Conservation (phyloP, 345 rosid genomes). For the Carallia brachiata region DNA sequence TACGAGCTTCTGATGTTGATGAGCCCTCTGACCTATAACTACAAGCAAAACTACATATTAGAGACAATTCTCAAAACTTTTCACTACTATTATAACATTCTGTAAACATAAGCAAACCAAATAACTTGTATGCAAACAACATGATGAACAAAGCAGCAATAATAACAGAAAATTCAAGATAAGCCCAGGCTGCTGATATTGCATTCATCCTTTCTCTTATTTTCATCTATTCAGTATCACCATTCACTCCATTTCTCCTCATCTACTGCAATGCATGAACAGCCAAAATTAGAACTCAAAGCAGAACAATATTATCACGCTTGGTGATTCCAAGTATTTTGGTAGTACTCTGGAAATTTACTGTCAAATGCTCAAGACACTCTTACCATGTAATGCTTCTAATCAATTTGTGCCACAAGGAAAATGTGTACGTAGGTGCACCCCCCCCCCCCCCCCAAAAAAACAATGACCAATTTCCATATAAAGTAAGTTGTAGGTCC, state of each 20-base stretch:
- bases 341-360: too few species aligned
- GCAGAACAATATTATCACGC: too few species aligned
- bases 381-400: too few species aligned
- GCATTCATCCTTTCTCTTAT: not conserved
- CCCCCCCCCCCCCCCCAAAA: too few species aligned
- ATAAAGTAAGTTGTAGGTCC: too few species aligned
- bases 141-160: not conserved
- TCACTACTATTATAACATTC: too few species aligned
- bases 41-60: slow-evolving; percentile 16
- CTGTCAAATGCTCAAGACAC: too few species aligned
- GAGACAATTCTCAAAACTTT: not conserved
- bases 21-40: slow-evolving; percentile 81
- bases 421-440: too few species aligned
- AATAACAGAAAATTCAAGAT: not conserved
- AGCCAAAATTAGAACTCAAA: not conserved
- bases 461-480: too few species aligned
- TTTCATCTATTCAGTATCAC: not conserved
- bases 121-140: not conserved
- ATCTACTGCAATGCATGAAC: not conserved
- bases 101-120: not conserved
- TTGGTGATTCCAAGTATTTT: too few species aligned
- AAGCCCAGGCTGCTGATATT: not conserved
- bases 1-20: slow-evolving; percentile 70
- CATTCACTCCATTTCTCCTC: not conserved
- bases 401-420: too few species aligned